Base-by-base conservation (phyloP, 1,284 basidiomycete species). In the Cryptococcus neoformans region DNA sequence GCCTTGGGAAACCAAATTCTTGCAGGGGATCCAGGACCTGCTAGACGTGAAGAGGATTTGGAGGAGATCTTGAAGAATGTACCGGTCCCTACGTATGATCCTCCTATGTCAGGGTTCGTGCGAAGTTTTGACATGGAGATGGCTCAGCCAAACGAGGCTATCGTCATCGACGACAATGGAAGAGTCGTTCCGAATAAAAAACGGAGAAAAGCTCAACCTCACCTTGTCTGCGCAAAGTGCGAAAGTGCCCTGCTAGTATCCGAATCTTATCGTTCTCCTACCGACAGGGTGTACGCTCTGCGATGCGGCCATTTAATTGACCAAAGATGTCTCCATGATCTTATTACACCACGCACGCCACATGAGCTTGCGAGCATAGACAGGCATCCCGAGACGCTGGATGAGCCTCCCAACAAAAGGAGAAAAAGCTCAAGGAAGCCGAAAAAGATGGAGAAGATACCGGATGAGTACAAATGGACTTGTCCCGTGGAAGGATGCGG, bases 251-350 rank as follows among this genome's bases (percentile, higher is more conserved):
- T 79, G 14, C 62, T 69, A 40, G 49, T 74, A 0, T 72, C 70
- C 1, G 54, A 66, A 38, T 71, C 66, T 0, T 67, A 72, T 38
- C 59, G 62, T 14, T 59, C 62, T 5, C 56, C 64, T 1, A 66
- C 62, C 6, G 75, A 77, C 56, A 53, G 68, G 34, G 65, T 78
- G 6, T 77, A 69, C 67, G 66, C 66, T 0, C 61, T 78, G 8
- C 64, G 70, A 41, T 78, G 78, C 48, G 78, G 78, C 1, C 77
- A 79, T 55, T 46, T 78, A 17, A 54, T 79, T 21, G 74, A 78
- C 62, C 68, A 75, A 55, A 64, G 58, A 48, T 79, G 77, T 61
- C 59, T 75, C 10, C 47, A 67, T 37, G 44, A 49, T 9, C 40
- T 72, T 2, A 60, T 59, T 3, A 60, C 46, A 16, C 68, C 70